phyloP scores from a whole-genome alignment of 1,284 basidiomycete genomes.

The Xerocomus minutiporus region DNA sequence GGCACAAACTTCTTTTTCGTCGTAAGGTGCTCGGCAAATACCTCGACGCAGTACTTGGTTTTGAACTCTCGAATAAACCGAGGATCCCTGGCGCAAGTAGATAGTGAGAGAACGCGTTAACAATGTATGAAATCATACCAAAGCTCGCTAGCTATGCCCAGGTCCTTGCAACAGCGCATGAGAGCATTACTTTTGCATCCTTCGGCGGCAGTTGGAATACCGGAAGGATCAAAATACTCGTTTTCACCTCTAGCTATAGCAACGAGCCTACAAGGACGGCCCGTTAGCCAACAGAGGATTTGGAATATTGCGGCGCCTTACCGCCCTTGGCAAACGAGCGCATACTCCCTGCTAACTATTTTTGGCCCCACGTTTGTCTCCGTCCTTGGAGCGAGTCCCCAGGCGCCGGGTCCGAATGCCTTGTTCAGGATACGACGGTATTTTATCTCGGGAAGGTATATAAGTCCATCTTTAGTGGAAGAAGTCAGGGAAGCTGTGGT shows the following conservation, averaged over 20 bases:
- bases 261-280: slow-evolving; percentile 60
- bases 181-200: slow-evolving; percentile 96
- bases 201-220: slow-evolving; percentile 91
- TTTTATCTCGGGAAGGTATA: slow-evolving; percentile 98
- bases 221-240: slow-evolving; percentile 91
- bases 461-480: slow-evolving; percentile 68
- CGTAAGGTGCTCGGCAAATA: slow-evolving; percentile 76
- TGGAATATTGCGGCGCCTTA: slow-evolving; percentile 32
- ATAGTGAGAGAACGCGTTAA: background rate
- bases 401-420: slow-evolving; percentile 95
- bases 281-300: background rate
- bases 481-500: background rate
- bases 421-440: slow-evolving; percentile 92
- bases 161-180: slow-evolving; percentile 97
- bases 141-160: slow-evolving; percentile 93
- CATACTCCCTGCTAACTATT: slow-evolving; percentile 92
- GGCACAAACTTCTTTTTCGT: slow-evolving; percentile 84
- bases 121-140: slow-evolving; percentile 53
- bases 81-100: slow-evolving; percentile 72
- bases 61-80: slow-evolving; percentile 95
- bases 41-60: slow-evolving; percentile 76
- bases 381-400: slow-evolving; percentile 92
- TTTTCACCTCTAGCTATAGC: slow-evolving; percentile 93
- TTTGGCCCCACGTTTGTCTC: slow-evolving; percentile 89
- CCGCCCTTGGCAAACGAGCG: slow-evolving; percentile 90